phyloP scores from a whole-genome alignment of 208 protist genomes.

The Naegleria fowleri region DNA sequence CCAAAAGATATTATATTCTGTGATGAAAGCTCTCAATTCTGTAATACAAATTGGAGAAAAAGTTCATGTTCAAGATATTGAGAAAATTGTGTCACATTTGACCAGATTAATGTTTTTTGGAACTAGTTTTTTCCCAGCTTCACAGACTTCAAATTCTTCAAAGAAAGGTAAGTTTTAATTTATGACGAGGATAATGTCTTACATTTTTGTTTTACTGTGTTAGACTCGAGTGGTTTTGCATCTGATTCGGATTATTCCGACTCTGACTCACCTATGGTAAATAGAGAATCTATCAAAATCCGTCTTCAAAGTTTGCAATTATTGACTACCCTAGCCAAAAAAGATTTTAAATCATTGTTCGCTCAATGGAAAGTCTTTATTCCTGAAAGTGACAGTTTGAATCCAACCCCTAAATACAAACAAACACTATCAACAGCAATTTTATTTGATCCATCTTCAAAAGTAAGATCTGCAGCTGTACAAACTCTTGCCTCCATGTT shows the following conservation, averaged over 20 bases:
- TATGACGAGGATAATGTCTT: too few species aligned
- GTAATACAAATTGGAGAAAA: neutral
- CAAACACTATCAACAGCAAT: neutral
- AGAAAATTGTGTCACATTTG: neutral
- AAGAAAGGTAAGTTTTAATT: neutral
- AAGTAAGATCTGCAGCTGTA: neutral
- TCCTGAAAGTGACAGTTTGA: neutral
- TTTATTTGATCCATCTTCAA: neutral
- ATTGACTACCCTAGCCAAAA: neutral
- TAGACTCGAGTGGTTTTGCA: neutral
- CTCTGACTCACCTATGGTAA: neutral
- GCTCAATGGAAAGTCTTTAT: neutral
- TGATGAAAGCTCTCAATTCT: neutral
- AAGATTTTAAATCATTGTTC: slow-evolving; percentile 14
- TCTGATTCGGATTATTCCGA: neutral
- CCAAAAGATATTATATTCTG: neutral
- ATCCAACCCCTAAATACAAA: neutral
- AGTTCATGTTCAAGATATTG: neutral
- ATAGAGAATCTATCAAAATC: slow-evolving; percentile 1
- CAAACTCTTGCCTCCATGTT: neutral
- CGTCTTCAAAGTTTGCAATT: neutral
- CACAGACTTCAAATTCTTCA: neutral
- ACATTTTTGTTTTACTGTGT: too few species aligned
- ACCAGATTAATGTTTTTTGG: neutral
- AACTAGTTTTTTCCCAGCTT: neutral